These are phyloP conservation scores for Yamadazyma trypodendri DNA, from an alignment of 1,139 yeast genomes.

Conservation along the genomic window DNA sequence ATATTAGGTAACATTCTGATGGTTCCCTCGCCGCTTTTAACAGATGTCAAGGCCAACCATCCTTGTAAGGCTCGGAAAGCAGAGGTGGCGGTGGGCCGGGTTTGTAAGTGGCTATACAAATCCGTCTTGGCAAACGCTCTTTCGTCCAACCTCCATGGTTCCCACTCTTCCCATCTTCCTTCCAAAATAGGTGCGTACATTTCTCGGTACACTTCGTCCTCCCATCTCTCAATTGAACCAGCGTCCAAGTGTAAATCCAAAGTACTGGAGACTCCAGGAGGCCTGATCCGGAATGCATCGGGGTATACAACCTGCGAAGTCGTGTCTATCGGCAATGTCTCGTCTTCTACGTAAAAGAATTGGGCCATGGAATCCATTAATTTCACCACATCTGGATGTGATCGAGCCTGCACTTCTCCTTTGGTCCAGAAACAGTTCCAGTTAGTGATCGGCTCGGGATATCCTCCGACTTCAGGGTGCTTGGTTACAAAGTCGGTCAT, in stretches of 20 bases:
- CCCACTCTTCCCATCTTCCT: constrained; percentile 49
- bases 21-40: constrained; percentile 44
- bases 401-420: constrained; percentile 41
- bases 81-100: constrained; percentile 33
- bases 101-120: constrained; percentile 25
- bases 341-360: constrained; percentile 32
- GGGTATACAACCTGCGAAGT: constrained; percentile 35
- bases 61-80: constrained; percentile 49
- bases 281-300: constrained; percentile 40
- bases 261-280: constrained; percentile 37
- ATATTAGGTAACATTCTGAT: constrained; percentile 40
- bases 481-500: constrained; percentile 21
- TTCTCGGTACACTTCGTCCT: constrained; percentile 30
- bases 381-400: constrained; percentile 35
- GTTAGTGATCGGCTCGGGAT: constrained; percentile 28
- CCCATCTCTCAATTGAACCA: constrained; percentile 44
- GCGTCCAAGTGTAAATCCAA: constrained; percentile 47
- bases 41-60: constrained; percentile 40
- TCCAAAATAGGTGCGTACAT: constrained; percentile 39
- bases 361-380: constrained; percentile 29
- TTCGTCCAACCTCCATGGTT: constrained; percentile 40
- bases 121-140: constrained; percentile 36
- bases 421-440: constrained; percentile 44
- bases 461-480: constrained; percentile 33
- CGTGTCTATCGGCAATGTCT: constrained; percentile 24